Conservation (phyloP, 2,329 filamentous ascomycete genomes). For the Phaeosphaeriaceae sp. region DNA sequence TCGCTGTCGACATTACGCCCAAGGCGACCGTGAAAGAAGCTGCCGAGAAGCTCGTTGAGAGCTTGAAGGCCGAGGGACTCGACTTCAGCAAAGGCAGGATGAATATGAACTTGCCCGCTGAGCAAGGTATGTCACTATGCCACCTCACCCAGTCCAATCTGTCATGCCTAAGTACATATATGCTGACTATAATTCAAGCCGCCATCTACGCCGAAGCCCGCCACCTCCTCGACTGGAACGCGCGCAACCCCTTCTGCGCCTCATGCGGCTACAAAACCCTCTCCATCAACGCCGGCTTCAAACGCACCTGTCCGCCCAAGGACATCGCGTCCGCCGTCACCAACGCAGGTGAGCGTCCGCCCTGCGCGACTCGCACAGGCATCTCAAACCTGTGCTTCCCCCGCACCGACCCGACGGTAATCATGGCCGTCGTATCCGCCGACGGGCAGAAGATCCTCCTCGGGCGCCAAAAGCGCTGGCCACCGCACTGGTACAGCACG, state of each 20-base stretch:
- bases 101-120: constrained; percentile 65
- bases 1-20: constrained; percentile 87
- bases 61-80: constrained; percentile 66
- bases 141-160: too few species aligned
- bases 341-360: constrained; percentile 61
- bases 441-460: constrained; percentile 81
- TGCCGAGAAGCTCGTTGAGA: constrained; percentile 66
- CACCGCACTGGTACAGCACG: constrained; percentile 84
- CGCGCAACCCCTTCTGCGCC: constrained; percentile 88
- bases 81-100: constrained; percentile 72
- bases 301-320: constrained; percentile 77
- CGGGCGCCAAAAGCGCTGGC: constrained; percentile 84
- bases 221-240: constrained; percentile 92
- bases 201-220: constrained; percentile 90
- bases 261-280: constrained; percentile 85
- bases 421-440: constrained; percentile 86
- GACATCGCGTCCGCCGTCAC: constrained; percentile 62
- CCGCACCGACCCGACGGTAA: constrained; percentile 91
- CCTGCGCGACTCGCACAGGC: constrained; percentile 82
- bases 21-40: constrained; percentile 68
- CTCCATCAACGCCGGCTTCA: constrained; percentile 79
- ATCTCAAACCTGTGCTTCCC: constrained; percentile 93
- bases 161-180: too few species aligned
- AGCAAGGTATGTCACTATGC: constrained; percentile 63
- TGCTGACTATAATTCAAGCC: too few species aligned